Base-by-base conservation (phyloP, 495 filamentous ascomycete genomes). In the Penicillium taxi region DNA sequence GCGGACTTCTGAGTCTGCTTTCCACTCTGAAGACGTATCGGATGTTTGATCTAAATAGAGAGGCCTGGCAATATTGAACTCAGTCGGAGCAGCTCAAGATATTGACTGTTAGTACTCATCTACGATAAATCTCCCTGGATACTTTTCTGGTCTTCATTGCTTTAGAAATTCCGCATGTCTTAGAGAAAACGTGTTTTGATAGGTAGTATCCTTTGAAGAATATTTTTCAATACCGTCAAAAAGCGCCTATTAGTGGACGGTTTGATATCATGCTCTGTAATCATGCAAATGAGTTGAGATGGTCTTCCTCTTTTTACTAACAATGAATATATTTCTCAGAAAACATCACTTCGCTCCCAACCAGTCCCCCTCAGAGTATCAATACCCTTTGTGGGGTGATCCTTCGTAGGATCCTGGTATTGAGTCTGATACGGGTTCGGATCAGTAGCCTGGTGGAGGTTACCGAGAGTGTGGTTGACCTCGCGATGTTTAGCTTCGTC, bases 401-500 rank as follows among this genome's bases (percentile, higher is more conserved):
- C 77, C 50, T 73, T 73, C 7, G 39, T 60, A 5, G 59, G 53
- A 45, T 82, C 72, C 48, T 80, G 80, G 60, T 88, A 94, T 47
- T 75, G 68, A 44, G 78, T 78, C 19, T 82, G 76, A 48, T 88
- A 96, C 7, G 91, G 91, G 58, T 98, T 96, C 11, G 87, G 87
- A 55, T 98, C 91, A 6, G 75, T 63, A 14, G 72, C 76, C 58
- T 89, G 85, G 37, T 87, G 66, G 23, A 96, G 59, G 50, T 95
- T 95, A 24, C 80, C 77, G 31, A 98, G 61, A 0, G 91, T 96
- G 53, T 98, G 91, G 59, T 98, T 98, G 39, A 96, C 93, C 59
- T 96, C 93, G 12, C 91, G 71, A 56, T 98, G 91, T 59, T 90
- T 91, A n/a, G 87, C 84, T 63, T 98, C 91, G 53, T 98, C 91